Base-by-base conservation (phyloP, 2,329 filamentous ascomycete genomes). In the Hypoxylon sp. region DNA sequence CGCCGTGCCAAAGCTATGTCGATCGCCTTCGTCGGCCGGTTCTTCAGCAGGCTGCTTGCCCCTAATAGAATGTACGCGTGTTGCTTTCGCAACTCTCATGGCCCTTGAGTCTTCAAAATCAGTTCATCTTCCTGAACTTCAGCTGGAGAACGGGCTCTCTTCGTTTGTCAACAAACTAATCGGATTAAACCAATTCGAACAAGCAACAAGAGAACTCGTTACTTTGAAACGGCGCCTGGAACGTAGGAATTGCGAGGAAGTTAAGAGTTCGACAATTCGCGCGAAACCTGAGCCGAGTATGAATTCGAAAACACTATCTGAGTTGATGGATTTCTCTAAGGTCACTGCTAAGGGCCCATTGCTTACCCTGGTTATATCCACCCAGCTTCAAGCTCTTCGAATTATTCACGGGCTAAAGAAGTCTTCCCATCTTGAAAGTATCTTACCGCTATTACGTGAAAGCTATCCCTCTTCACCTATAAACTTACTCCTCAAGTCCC, bases 131-230 rank as follows among this genome's bases (percentile, higher is more conserved):
- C 85, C 88, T 1, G 85, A 87, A 49, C 81, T 92, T 42, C 91
- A 95, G 75, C 79, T 95, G 3, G 92, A 95, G 76, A 89, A 85
- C 66, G 92, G 92, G 60, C 92, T 93, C 85, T 87, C 91, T 14
- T 89, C 90, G 0, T 84, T 95, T 59, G 80, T 91, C 42, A 87
- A 87, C 42, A 93, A 90, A 76, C 82, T 95, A 0, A 81, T 94
- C 13, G 82, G 83, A 0, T 82, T 93, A 53, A 88, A 88, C 0
- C 78, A 94, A 57, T 87, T 91, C 50, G 87, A 89, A n/a, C 82
- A 91, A 63, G 92, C 92, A 0, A 79, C 89, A 46, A 92, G 89
- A 74, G 92, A 95, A 74, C 77, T 95, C 65, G 83, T 87, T 44
- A 81, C 90, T 10, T 77, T 95, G 71, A 94, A 92, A 77, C 85